Percentiles rank a stretch among this genome's conserved stretches.
phyloP scores from a whole-genome alignment of 306 rosid genomes.

The Cucumis hystrix region DNA sequence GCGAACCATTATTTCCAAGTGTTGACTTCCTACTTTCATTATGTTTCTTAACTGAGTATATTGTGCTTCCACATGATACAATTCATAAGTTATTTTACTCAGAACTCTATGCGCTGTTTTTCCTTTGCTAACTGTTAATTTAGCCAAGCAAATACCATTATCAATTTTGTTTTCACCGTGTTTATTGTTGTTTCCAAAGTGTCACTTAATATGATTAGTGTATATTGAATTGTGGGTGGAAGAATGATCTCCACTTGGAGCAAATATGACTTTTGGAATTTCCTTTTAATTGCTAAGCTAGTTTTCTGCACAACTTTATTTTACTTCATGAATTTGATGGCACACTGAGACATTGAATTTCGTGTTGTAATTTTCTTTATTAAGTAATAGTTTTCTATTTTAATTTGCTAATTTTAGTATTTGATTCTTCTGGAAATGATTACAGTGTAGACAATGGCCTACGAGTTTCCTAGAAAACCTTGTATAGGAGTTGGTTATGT shows the following conservation, averaged over 20 bases:
- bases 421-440: not conserved
- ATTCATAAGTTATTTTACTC: not conserved
- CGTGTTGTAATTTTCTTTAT: not conserved
- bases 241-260: not conserved
- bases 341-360: not conserved
- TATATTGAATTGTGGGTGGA: not conserved
- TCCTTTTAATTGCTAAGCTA: not conserved
- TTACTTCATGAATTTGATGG: not conserved
- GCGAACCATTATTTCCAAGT: not conserved
- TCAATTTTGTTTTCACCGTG: not conserved
- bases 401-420: not conserved
- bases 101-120: not conserved
- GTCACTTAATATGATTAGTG: not conserved
- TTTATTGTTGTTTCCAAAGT: not conserved
- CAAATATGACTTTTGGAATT: not conserved
- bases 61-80: not conserved
- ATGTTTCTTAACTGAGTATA: not conserved
- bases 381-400: not conserved
- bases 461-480: not conserved
- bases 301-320: not conserved
- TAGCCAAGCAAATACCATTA: not conserved
- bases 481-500: not conserved
- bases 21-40: not conserved
- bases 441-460: not conserved
- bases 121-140: not conserved